Base-by-base conservation (phyloP, 768 basidiomycete genomes). In the Omphalotus guepiniiformis region DNA sequence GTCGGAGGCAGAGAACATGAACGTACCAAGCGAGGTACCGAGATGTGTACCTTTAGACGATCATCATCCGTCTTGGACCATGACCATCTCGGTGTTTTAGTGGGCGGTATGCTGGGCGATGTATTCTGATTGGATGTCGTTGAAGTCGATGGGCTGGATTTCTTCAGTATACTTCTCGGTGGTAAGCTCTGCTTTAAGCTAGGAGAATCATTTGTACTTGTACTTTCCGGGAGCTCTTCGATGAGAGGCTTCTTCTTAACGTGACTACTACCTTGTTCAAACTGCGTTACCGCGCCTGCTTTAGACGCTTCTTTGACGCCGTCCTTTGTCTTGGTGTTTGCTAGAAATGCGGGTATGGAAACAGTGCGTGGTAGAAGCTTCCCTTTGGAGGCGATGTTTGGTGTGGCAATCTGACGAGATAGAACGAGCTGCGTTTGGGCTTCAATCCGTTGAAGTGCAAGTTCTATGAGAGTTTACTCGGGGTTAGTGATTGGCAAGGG, bases 361-460 rank as follows among this genome's bases (percentile, higher is more conserved):
- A 80, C 80, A 11, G 73, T 75, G 27, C 87, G 79, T 12, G 80
- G 73, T 22, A 59, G 57, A 2, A 83, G 75, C 55, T 72, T 76
- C n/a, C 88, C 88, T 61, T 91, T 92, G 43, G 81, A 80, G 3
- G 75, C 65, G 43, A 92, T 87, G 62, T 91, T 92, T 4, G 88
- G 88, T 0, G 77, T 84, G 19, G 75, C 75, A 50, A 91, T 79
- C 39, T 78, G 72, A 19, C 86, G 78, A 1, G 88, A 87, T 36
- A 90, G 74, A 0, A 69, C 53, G n/a, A 88, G 58, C 3, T 70
- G 57, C 6, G 76, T 73, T 51, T 85, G 82, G 0, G 73, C 71
- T 64, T 88, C 84, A 38, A 86, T 76, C 7, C 78, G 79, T 55
- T 84, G 83, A 3, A 88, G 60, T 0, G 80, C 79, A 8, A 87